Base-by-base conservation (phyloP, 108 stramenopile species). In the Fragilariopsis cylindrus region DNA sequence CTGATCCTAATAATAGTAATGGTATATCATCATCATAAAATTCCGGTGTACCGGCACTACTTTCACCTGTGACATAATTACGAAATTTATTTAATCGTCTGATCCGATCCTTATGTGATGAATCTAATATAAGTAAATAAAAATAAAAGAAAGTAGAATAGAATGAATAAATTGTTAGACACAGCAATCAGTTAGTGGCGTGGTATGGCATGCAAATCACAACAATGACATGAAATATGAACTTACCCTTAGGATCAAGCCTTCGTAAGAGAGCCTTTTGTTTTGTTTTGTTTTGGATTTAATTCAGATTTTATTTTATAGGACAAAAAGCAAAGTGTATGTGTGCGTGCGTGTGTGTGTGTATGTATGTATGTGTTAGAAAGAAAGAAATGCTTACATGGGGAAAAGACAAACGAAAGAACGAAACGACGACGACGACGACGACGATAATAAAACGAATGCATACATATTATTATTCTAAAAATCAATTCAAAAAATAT, bases 21-120 rank as follows among this genome's bases (percentile, higher is more conserved):
- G 86, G 83, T 71, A 91, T 81, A 71, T 95, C 94, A 64, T 95
- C 94, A 62, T 95, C 94, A 76, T 91, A 95, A 74, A 95, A 95
- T 78, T 95, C 94, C 8, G 94, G 91, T 2, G 86, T 81, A 11
- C 78, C 81, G 11, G 54, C 82, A 45, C 75, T 72, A 7, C 55
- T 60, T 52, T 76, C 80, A 43, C 85, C 73, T 8, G 75, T 79
- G 30, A 88, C 89, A 74, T 85, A 95, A 74, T 91, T 91, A 13
- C 90, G 85, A 70, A 95, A 95, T 64, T 86, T 87, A 71, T 86
- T 87, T 49, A 95, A 73, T 15, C 85, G 87, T 60, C 94, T 88
- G 30, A 95, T 83, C 30, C 94, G 88, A 82, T 95, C 94, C 70
- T 92, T 92, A 85, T 95, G 94, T 13, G 85, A 84, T 16, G 67